These are phyloP conservation scores for Carex arenaria DNA, from an alignment of 202 grass and related monocot genomes.

Conservation along the genomic window DNA sequence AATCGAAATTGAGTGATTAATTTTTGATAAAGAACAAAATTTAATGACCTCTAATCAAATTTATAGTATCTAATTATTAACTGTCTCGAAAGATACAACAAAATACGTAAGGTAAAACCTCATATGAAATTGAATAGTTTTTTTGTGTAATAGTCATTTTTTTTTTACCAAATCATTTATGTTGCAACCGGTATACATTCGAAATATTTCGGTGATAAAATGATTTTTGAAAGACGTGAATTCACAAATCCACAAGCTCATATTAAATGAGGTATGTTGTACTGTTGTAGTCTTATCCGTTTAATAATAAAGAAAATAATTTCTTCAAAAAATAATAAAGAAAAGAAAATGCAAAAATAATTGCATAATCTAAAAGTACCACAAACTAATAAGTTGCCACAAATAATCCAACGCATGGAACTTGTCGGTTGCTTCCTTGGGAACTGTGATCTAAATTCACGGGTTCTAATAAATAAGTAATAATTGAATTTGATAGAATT, in stretches of 20 bases:
- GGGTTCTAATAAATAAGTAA: not conserved
- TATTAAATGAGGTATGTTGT: not conserved
- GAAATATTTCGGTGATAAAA: not conserved
- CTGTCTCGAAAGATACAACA: not conserved
- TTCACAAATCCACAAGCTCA: not conserved
- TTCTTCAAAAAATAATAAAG: not conserved
- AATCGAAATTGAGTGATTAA: too few relatives aligned
- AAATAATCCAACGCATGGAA: not conserved
- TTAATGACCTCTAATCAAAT: too few relatives aligned
- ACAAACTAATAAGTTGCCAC: not conserved
- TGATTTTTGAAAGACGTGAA: not conserved
- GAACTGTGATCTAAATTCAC: not conserved
- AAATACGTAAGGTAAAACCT: not conserved
- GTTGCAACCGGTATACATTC: not conserved
- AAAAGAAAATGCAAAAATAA: not conserved
- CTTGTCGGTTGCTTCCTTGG: not conserved
- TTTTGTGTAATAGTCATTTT: not conserved
- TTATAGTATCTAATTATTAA: too few relatives aligned
- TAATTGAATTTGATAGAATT: too few relatives aligned
- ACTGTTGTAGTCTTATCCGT: not conserved
- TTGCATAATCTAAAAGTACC: not conserved
- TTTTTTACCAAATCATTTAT: not conserved
- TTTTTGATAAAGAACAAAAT: too few relatives aligned
- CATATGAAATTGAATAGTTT: not conserved
- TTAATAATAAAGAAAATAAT: not conserved